A percentile compares a stretch with the other conserved stretches of the same genome.
These are phyloP conservation scores for Moniliophthora roreri DNA, from an alignment of 1,284 basidiomycete species.

Conservation along the genomic window DNA sequence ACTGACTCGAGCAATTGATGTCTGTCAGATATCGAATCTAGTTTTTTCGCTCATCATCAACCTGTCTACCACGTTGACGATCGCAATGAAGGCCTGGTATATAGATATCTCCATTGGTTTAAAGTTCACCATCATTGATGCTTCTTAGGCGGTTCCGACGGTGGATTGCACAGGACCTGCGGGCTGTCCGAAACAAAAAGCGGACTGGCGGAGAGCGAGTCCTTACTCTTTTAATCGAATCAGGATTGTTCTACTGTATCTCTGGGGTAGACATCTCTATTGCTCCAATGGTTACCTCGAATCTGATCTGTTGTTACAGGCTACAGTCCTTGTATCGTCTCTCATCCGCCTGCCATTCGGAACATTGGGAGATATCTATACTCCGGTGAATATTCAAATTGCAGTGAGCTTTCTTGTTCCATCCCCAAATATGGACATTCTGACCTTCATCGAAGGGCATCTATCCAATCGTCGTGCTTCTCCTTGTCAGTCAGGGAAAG, in stretches of 20 bases:
- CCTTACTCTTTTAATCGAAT: constrained; percentile 1
- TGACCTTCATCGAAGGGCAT: constrained; percentile 13
- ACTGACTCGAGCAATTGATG: constrained; percentile 1
- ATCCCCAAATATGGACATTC: neutral
- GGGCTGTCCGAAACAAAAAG: neutral
- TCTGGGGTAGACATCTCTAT: neutral
- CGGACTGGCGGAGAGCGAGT: neutral
- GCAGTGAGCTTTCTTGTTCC: constrained; percentile 14
- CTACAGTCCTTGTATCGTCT: constrained; percentile 12
- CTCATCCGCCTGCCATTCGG: constrained; percentile 19
- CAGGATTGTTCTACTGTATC: constrained; percentile 3
- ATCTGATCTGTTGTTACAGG: constrained; percentile 4
- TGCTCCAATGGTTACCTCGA: neutral
- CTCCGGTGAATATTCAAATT: constrained; percentile 18
- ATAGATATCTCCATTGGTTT: neutral
- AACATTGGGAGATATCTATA: constrained; percentile 20
- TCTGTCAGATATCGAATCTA: constrained; percentile 1
- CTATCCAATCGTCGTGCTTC: constrained; percentile 20
- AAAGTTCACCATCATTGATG: neutral
- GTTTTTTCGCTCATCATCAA: constrained; percentile 2
- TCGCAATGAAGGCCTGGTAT: constrained; percentile 3
- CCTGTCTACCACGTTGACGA: neutral
- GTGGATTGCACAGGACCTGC: neutral
- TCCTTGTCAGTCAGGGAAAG: constrained; percentile 16
- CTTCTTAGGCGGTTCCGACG: neutral